Evolutionary conservation across 371 early-diverging fungal genomes (phyloP).

Genomic region (Mortierella sp.): DNA sequence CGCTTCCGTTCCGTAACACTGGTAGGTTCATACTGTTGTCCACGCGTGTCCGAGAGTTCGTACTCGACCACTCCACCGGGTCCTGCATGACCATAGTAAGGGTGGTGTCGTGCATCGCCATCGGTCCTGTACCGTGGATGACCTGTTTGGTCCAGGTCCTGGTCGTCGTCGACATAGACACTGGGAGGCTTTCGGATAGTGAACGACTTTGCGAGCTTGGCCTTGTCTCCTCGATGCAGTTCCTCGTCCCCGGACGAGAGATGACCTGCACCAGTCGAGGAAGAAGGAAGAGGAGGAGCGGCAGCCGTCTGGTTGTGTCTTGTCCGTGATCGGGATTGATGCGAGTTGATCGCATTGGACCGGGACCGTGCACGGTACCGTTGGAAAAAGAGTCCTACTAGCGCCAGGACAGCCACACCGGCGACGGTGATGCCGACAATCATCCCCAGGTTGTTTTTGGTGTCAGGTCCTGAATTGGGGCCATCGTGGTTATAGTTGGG

Average conservation of each 20-base stretch:
- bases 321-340: slow-evolving; percentile 28
- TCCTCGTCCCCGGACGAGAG: slow-evolving; percentile 15
- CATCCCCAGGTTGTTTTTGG: slow-evolving; percentile 19
- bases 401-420: slow-evolving; percentile 28
- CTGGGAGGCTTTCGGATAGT: slow-evolving; percentile 46
- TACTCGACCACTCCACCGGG: slow-evolving; percentile 44
- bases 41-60: slow-evolving; percentile 47
- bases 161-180: slow-evolving; percentile 48
- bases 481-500: slow-evolving; percentile 26
- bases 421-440: slow-evolving; percentile 39
- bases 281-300: background rate
- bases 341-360: slow-evolving; percentile 33
- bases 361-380: slow-evolving; percentile 27
- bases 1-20: slow-evolving; percentile 47
- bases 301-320: slow-evolving; percentile 14
- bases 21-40: slow-evolving; percentile 44
- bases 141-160: slow-evolving; percentile 48
- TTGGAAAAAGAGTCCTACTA: slow-evolving; percentile 37
- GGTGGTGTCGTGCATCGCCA: slow-evolving; percentile 40
- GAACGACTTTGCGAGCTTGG: slow-evolving; percentile 43
- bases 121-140: slow-evolving; percentile 50
- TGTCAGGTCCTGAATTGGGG: background rate
- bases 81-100: slow-evolving; percentile 39
- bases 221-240: slow-evolving; percentile 22
- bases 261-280: no score